Percentiles rank a stretch among this genome's conserved stretches.
Evolutionary conservation across 2,329 filamentous ascomycete genomes (phyloP).

Genomic region (Emmonsiellopsis sp.): DNA sequence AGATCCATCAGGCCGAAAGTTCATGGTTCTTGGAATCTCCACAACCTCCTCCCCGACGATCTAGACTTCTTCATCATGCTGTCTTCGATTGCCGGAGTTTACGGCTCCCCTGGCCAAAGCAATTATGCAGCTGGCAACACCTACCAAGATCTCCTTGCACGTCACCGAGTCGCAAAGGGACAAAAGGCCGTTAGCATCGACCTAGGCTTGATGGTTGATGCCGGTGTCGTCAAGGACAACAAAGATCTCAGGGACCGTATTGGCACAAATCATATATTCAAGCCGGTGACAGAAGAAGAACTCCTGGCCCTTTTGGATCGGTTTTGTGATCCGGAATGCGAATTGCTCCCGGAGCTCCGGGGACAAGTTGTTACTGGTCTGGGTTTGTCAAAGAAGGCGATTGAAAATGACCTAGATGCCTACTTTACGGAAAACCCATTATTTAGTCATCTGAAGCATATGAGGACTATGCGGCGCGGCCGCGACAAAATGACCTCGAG

Average conservation of each 20-base stretch:
- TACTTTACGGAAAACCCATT: neutral
- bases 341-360: neutral
- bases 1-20: conserved; percentile 22
- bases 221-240: conserved; percentile 1
- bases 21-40: conserved; percentile 16
- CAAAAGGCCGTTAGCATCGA: conserved; percentile 1
- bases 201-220: conserved; percentile 1
- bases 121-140: conserved; percentile 9
- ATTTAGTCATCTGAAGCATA: neutral
- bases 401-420: neutral
- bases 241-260: neutral
- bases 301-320: conserved; percentile 14
- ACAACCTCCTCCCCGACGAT: conserved; percentile 6
- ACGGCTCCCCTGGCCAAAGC: conserved; percentile 5
- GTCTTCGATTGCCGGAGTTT: conserved; percentile 5
- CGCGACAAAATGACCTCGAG: neutral
- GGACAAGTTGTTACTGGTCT: conserved; percentile 11
- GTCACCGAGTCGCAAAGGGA: conserved; percentile 10
- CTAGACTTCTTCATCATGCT: conserved; percentile 17
- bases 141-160: conserved; percentile 8
- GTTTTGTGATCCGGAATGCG: conserved; percentile 10
- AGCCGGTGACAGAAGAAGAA: conserved; percentile 14
- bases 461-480: neutral
- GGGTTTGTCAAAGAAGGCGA: neutral
- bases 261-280: conserved; percentile 10